phyloP scores from a whole-genome alignment of 106 monocot genomes.

The Platanthera guangdongensis region DNA sequence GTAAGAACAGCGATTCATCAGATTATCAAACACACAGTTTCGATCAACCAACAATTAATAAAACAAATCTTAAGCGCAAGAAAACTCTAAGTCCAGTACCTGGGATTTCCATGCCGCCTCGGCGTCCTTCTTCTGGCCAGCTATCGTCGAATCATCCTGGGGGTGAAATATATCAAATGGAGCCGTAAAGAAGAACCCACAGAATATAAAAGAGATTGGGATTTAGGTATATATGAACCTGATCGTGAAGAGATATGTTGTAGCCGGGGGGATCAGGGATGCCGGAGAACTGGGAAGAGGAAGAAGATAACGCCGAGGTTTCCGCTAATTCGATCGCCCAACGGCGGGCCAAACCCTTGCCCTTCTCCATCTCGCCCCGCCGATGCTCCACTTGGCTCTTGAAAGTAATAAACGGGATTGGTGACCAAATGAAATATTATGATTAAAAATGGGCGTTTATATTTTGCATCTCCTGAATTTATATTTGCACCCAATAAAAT shows the following conservation, averaged over 20 bases:
- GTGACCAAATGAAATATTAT: no score
- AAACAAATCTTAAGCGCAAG: background rate
- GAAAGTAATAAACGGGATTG: no score
- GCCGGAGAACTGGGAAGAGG: conserved; percentile 18
- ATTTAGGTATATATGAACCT: conserved; percentile 15
- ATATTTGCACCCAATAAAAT: no score
- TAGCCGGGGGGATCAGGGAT: conserved; percentile 85
- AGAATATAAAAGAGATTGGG: background rate
- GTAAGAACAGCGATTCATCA: background rate
- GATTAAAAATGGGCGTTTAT: no score
- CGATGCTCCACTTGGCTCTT: background rate
- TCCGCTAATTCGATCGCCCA: conserved; percentile 87
- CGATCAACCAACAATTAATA: background rate
- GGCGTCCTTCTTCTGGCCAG: conserved; percentile 83
- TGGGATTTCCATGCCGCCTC: conserved; percentile 89
- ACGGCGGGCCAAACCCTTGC: conserved; percentile 74
- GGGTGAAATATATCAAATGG: background rate
- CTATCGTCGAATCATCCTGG: conserved; percentile 54
- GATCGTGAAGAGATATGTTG: conserved; percentile 52
- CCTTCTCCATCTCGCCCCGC: conserved; percentile 57
- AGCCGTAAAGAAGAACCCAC: background rate
- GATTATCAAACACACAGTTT: background rate
- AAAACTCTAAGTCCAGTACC: conserved; percentile 27
- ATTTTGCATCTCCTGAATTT: no score
- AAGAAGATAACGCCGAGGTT: conserved; percentile 26